Evolutionary conservation across 176 grass and related monocot species (phyloP), one percentile per base, ranked within the genome.

Genomic region (Areca catechu): DNA sequence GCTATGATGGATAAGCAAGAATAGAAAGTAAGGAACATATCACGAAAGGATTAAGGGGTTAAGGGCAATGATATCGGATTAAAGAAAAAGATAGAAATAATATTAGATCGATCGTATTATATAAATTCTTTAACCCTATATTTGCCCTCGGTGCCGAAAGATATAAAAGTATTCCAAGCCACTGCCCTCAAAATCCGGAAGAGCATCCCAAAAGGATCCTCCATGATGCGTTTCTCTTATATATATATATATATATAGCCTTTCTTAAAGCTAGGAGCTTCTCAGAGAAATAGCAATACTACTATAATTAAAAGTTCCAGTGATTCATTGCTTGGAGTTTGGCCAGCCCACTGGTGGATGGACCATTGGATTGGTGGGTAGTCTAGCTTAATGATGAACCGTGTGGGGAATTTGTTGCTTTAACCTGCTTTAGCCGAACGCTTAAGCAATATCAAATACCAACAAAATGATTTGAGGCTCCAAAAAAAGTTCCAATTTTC

Each of bases 91-190:
- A 66, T 62, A 64, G 58, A 63, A 74, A 70, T 3, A 19, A 58
- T 14, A 30, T 34, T 34, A 60, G 17, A 18, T 60, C 16, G 49
- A 60, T 21, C 53, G 20, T 84, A 67, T 37, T 61, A 60, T 77
- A 86, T 62, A 63, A 14, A 1, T 80, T 66, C 64, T 74, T 69
- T 70, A 74, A 47, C 50, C 18, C 25, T 7, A 20, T 74, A 77
- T 56, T 81, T 74, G 69, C 69, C 74, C 80, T 81, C 60, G 81
- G 69, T 55, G 60, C 83, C 68, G 78, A 86, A 86, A 86, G 77
- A 69, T 79, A 84, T 16, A 22, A 61, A 81, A 77, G 73, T 53
- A 55, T 25, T 70, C 34, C 65, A 57, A 65, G 68, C 65, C 65
- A 74, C 60, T 24, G 55, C 56, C 83, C 83, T 62, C 15, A 66